Evolutionary conservation across 73 alveolate species (phyloP), one percentile per base, ranked within the genome.

Genomic region (Stentor coeruleus): DNA sequence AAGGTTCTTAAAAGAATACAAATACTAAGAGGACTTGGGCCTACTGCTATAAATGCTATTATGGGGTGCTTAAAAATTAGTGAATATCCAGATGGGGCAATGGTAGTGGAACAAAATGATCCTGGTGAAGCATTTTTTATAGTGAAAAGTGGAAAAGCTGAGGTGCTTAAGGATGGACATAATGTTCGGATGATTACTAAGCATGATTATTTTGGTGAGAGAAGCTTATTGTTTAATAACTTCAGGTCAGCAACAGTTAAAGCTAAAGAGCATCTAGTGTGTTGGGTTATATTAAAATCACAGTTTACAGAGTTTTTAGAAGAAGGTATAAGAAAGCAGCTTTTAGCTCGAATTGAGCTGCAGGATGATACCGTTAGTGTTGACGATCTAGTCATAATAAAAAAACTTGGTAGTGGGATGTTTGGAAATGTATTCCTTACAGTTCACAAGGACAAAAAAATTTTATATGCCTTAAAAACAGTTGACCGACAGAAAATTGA

Each of bases 261-360:
- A 39, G 83, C 83, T 31, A 84, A 41, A 30, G 92, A 83, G 2
- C 84, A 83, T 77, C 91, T 87, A 1, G 58, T 55, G 11, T 74
- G 82, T 35, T 83, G 84, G 58, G 82, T 89, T 3, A 59, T 89
- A 30, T 57, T 84, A 6, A 66, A 90, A 77, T 89, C 88, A 77
- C 91, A 89, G 39, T 59, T 89, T 38, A 74, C 84, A n/a, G 88
- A 81, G 60, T 86, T 88, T 14, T 74, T 89, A 15, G 94, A 90
- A 28, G 91, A 88, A 59, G 76, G 84, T 39, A 88, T 89, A 72
- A 86, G 89, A 75, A 83, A 33, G 42, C 81, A 33, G 66, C 84
- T 82, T 3, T 35, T 82, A 38, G 31, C 58, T 30, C 35, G 88
- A 39, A 55, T 82, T n/a, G 74, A 82, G 30, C 80, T 82, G 3